Evolutionary conservation across 139 green algal species (phyloP).

Genomic region (Micractinium sp.): DNA sequence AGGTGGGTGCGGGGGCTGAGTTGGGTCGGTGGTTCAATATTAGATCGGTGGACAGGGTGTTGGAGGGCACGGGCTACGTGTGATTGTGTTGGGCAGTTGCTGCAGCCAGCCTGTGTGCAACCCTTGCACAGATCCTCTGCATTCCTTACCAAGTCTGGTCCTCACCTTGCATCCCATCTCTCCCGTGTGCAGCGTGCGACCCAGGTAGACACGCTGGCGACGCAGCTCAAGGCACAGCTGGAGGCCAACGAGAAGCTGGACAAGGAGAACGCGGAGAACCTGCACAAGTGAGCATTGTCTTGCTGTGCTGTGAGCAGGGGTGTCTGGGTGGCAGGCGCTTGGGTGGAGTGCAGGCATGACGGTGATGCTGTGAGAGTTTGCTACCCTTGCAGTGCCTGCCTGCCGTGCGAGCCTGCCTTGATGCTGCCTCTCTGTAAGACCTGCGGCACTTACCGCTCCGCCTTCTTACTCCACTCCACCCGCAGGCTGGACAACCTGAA

Average conservation of each 20-base stretch:
- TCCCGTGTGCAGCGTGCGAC: neutral
- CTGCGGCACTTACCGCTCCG: too few relatives aligned
- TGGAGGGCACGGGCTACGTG: too few relatives aligned
- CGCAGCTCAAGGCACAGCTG: neutral
- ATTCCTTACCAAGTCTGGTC: too few relatives aligned
- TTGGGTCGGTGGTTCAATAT: neutral
- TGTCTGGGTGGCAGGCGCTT: neutral
- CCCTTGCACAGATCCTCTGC: neutral
- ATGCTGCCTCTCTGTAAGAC: neutral
- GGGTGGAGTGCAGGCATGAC: too few relatives aligned
- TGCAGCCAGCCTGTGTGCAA: neutral
- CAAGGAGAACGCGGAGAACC: constrained; percentile 9
- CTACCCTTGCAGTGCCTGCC: neutral
- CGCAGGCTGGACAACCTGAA: constrained; percentile 21
- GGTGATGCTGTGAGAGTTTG: neutral
- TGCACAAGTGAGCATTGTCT: constrained; percentile 3
- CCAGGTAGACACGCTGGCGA: neutral
- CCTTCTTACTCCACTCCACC: neutral
- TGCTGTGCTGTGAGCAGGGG: neutral
- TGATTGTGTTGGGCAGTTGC: neutral
- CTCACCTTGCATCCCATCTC: neutral
- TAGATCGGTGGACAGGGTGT: too few relatives aligned
- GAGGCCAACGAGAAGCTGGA: constrained; percentile 25
- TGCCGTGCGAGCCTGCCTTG: neutral
- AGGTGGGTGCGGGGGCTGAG: neutral